Percentiles rank a stretch among this genome's conserved stretches.
Conservation (phyloP, 192 early-diverging fungal species). For the Radiomyces spectabilis region DNA sequence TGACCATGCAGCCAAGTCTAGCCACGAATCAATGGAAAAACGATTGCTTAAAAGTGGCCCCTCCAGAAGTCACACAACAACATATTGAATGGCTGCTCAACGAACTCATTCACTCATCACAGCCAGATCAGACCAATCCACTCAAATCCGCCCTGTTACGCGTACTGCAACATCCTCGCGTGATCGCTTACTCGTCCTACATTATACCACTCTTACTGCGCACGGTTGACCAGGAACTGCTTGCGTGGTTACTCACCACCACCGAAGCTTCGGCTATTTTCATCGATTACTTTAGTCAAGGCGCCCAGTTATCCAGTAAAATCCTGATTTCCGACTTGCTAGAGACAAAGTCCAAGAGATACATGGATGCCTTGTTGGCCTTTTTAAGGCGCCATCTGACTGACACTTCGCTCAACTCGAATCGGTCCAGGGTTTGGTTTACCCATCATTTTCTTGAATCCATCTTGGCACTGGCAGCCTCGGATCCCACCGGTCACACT, state of each 20-base stretch:
- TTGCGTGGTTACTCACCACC: neutral
- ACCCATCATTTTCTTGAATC: conserved; percentile 10
- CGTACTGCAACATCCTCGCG: neutral
- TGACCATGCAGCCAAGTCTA: neutral
- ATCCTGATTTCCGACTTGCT: conserved; percentile 4
- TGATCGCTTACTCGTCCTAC: neutral
- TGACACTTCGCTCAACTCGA: neutral
- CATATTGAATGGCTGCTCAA: conserved; percentile 17
- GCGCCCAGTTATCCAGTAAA: conserved; percentile 4
- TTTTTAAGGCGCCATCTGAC: neutral
- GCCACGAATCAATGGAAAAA: conserved; percentile 2
- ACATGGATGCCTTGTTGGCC: neutral
- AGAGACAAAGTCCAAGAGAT: conserved; percentile 3
- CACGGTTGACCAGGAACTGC: neutral
- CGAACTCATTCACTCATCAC: neutral
- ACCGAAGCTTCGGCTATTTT: neutral
- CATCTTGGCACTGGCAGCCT: neutral
- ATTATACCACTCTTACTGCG: conserved; percentile 10
- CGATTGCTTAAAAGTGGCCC: conserved; percentile 11
- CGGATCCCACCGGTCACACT: neutral
- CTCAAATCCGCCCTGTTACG: neutral
- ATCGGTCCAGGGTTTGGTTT: conserved; percentile 11
- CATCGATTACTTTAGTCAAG: conserved; percentile 12
- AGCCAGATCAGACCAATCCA: neutral
- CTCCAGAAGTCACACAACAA: neutral